Evolutionary conservation across 1,284 basidiomycete genomes (phyloP), one percentile per base, ranked within the genome.

Genomic region (Cutaneotrichosporon sp.): DNA sequence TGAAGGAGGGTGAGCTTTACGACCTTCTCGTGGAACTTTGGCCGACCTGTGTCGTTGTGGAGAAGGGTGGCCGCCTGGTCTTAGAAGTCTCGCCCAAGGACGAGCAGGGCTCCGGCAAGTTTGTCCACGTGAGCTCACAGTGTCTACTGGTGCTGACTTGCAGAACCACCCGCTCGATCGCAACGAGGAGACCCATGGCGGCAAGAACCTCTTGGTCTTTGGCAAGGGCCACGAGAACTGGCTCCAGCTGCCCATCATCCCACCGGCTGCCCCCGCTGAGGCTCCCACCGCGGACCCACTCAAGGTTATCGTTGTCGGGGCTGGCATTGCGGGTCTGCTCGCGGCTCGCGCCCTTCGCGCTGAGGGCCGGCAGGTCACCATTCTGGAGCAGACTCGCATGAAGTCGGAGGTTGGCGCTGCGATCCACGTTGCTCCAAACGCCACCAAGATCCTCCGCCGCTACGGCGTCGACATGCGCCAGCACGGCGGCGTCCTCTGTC

Each of bases 41-140:
- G 76, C 76, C 76, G 20, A 77, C 76, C 8, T 67, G 63, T n/a
- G 66, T 69, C 6, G 70, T 76, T 4, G 62, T 78, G n/a, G 59
- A 63, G 16, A 50, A 56, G 0, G 76, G 76, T 1, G 63, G 66
- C 20, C 66, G 65, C 20, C 60, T 78, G 24, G 68, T 71, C 1
- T 56, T 77, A 34, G 76, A 77, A 53, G 68, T 76, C 20, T 55
- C 66, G 4, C n/a, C 56, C 16, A 27, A 27, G 7, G 56, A 58
- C 13, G 33, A 22, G 2, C 71, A 72, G 50, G 72, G 70, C 9
- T 56, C 59, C 7, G 72, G 66, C 1, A 70, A 70, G 56, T 73
- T 73, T n/a, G n/a, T n/a, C n/a, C n/a, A n/a, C n/a, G n/a, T n/a
- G n/a, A n/a, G n/a, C n/a, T n/a, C n/a, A n/a, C n/a, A n/a, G n/a